These are phyloP conservation scores for Agrocybe praecox DNA, from an alignment of 768 basidiomycete species.

Conservation along the genomic window DNA sequence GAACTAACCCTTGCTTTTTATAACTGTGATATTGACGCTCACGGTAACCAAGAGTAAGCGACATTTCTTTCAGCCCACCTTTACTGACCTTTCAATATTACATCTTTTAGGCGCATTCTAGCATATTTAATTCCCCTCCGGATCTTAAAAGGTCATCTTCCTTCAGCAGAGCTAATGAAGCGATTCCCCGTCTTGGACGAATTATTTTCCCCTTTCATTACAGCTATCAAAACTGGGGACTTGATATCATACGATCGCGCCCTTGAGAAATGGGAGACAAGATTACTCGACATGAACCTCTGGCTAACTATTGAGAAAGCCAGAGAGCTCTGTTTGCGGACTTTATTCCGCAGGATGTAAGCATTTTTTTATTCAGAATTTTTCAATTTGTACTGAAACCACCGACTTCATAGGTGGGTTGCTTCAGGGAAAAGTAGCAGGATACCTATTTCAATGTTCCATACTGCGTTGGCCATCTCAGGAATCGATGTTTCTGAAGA, in stretches of 20 bases:
- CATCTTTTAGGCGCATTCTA: slow-evolving; percentile 71
- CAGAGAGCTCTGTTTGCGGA: slow-evolving; percentile 82
- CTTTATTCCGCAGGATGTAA: slow-evolving; percentile 78
- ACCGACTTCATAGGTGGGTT: slow-evolving; percentile 65
- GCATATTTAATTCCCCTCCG: slow-evolving; percentile 90
- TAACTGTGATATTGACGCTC: slow-evolving; percentile 71
- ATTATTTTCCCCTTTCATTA: slow-evolving; percentile 80
- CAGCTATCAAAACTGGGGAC: slow-evolving; percentile 78
- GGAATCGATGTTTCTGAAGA: slow-evolving; percentile 71
- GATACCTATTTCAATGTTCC: slow-evolving; percentile 82
- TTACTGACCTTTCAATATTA: background rate
- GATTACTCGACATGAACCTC: slow-evolving; percentile 84
- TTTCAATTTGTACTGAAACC: background rate
- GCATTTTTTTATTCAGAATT: slow-evolving; percentile 25
- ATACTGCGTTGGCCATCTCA: slow-evolving; percentile 70
- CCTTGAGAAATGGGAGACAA: slow-evolving; percentile 67
- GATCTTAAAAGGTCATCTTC: slow-evolving; percentile 85
- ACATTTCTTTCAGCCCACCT: background rate
- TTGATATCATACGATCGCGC: slow-evolving; percentile 80
- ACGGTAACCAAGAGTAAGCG: slow-evolving; percentile 81
- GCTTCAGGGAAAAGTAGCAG: slow-evolving; percentile 71
- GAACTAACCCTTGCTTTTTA: slow-evolving; percentile 88
- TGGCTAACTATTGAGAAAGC: slow-evolving; percentile 89
- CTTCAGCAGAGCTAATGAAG: slow-evolving; percentile 67
- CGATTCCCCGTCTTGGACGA: slow-evolving; percentile 74